phyloP scores from a whole-genome alignment of 1,284 basidiomycete genomes.

The Ganoderma leucocontextum region DNA sequence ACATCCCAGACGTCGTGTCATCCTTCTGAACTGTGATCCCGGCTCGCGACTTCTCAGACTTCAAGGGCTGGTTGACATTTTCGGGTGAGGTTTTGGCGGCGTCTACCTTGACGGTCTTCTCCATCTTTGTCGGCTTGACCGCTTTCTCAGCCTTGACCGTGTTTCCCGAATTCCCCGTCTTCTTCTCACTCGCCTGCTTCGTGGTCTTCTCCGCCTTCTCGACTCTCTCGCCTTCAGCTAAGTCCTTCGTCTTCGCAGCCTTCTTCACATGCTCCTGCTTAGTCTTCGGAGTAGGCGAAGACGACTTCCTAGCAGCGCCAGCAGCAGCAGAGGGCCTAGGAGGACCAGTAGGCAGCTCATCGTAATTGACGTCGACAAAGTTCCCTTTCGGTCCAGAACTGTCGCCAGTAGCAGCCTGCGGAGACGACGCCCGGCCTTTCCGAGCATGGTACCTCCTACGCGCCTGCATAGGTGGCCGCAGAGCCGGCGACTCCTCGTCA shows the following conservation, averaged over 20 bases:
- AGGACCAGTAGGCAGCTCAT: constrained; percentile 34
- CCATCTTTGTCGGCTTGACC: not conserved
- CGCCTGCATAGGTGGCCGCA: constrained; percentile 26
- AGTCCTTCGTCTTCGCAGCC: constrained; percentile 14
- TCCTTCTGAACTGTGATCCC: not conserved
- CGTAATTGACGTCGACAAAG: constrained; percentile 35
- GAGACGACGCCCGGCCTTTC: constrained; percentile 34
- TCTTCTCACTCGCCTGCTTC: not conserved
- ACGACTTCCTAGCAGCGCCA: constrained; percentile 7
- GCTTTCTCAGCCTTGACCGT: constrained; percentile 4
- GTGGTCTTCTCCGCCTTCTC: not conserved
- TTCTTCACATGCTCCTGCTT: constrained; percentile 9
- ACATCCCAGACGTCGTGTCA: not conserved
- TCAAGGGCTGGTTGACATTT: not conserved
- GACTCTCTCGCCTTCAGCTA: not conserved
- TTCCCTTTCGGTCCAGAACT: not conserved
- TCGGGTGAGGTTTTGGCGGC: not conserved
- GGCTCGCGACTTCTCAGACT: constrained; percentile 3
- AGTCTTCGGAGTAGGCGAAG: constrained; percentile 4
- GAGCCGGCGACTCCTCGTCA: constrained; percentile 24
- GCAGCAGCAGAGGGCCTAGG: constrained; percentile 7
- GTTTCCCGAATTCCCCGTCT: not conserved
- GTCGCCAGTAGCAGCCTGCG: constrained; percentile 5
- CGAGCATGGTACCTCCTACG: constrained; percentile 36
- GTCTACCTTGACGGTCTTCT: not conserved